A percentile compares a stretch with the other conserved stretches of the same genome.
Conservation (phyloP, 805 yeast species). For the Starmerella gropengiesseri region DNA sequence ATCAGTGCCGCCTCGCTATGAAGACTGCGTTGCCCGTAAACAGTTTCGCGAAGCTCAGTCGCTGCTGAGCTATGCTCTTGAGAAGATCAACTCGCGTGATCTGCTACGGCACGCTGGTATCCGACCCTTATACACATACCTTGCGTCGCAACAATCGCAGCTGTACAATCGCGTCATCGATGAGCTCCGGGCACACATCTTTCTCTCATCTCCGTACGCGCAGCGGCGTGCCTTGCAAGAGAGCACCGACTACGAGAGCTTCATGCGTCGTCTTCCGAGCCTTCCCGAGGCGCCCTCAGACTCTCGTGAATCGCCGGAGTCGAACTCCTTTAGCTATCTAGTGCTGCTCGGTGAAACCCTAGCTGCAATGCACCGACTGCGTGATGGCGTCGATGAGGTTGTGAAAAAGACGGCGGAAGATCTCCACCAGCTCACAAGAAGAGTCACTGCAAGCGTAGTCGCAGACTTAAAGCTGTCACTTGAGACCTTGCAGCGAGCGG, state of each 20-base stretch:
- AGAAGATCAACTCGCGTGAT: slow-evolving; percentile 27
- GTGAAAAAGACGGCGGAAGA: slow-evolving; percentile 4
- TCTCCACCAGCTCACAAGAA: slow-evolving; percentile 1
- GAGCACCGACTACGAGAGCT: slow-evolving; percentile 11
- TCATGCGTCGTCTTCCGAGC: slow-evolving; percentile 13
- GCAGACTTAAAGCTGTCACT: slow-evolving; percentile 16
- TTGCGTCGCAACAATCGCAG: slow-evolving; percentile 32
- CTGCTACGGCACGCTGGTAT: slow-evolving; percentile 28
- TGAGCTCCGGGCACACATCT: slow-evolving; percentile 61
- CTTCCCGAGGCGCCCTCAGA: slow-evolving; percentile 9
- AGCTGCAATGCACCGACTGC: slow-evolving; percentile 35
- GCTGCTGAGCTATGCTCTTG: slow-evolving; percentile 38
- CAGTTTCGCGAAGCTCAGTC: slow-evolving; percentile 56
- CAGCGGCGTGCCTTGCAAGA: slow-evolving; percentile 15
- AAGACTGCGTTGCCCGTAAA: slow-evolving; percentile 55
- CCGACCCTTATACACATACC: slow-evolving; percentile 27
- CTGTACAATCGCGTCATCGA: slow-evolving; percentile 66
- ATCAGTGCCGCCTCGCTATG: slow-evolving; percentile 51
- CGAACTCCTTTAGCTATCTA: slow-evolving; percentile 45
- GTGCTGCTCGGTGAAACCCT: slow-evolving; percentile 46
- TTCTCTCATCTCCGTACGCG: slow-evolving; percentile 39
- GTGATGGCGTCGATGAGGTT: slow-evolving; percentile 8
- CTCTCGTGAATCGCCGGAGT: slow-evolving; percentile 21
- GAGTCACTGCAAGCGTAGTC: slow-evolving; percentile 9
- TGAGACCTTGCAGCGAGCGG: slow-evolving; percentile 1